Conservation (phyloP, 305 asterid genomes). For the Rubia balearica region DNA sequence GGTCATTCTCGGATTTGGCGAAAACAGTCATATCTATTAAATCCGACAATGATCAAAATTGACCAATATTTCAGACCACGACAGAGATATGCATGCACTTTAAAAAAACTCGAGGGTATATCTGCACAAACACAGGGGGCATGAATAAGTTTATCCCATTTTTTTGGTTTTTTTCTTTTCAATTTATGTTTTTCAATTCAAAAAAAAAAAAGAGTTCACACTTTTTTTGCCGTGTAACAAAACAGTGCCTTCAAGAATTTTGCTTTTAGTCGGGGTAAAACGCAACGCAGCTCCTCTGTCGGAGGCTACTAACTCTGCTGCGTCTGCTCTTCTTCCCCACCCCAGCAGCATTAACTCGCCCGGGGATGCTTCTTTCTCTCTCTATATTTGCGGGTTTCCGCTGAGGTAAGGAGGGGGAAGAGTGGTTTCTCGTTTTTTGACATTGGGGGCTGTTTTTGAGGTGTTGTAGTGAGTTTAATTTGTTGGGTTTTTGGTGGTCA, state of each 20-base stretch:
- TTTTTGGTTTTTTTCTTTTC: neutral
- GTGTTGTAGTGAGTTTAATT: too few relatives aligned
- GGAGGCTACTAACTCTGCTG: conserved; percentile 2
- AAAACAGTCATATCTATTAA: too few relatives aligned
- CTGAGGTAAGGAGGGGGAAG: neutral
- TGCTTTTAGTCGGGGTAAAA: neutral
- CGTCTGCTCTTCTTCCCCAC: conserved; percentile 3
- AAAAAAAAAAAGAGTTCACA: neutral
- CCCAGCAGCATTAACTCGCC: neutral
- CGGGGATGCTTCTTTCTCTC: neutral
- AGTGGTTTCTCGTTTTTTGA: neutral
- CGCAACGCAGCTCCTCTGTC: conserved; percentile 1
- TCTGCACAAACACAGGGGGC: too few relatives aligned
- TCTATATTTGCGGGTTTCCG: neutral
- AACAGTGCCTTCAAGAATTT: neutral
- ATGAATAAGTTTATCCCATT: too few relatives aligned
- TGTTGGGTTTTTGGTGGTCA: neutral
- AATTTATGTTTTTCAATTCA: neutral
- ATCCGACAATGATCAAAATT: too few relatives aligned
- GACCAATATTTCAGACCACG: too few relatives aligned
- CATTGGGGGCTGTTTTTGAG: neutral
- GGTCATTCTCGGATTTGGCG: too few relatives aligned
- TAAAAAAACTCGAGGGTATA: too few relatives aligned
- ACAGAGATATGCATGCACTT: too few relatives aligned
- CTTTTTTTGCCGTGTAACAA: neutral